phyloP scores from a whole-genome alignment of 2,329 filamentous ascomycete species.

The Mycosphaerella sp. region DNA sequence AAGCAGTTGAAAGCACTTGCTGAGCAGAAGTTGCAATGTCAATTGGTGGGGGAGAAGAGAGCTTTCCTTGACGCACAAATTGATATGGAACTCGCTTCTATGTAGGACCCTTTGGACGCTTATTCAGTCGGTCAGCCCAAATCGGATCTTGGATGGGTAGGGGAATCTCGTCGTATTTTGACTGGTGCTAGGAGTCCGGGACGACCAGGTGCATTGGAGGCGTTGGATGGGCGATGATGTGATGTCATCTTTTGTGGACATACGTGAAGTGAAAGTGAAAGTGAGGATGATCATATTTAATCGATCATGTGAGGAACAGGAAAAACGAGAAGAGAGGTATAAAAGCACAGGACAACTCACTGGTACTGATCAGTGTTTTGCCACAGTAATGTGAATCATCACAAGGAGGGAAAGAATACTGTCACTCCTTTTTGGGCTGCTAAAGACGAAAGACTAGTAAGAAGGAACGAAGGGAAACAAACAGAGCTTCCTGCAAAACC shows the following conservation, averaged over 20 bases:
- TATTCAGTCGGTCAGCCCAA: not conserved
- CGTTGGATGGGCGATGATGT: too few species aligned
- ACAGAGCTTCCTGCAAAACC: too few species aligned
- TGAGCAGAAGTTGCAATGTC: constrained; percentile 87
- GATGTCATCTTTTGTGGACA: too few species aligned
- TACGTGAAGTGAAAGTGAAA: too few species aligned
- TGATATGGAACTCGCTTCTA: constrained; percentile 71
- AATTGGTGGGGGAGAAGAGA: constrained; percentile 76
- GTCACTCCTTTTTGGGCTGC: too few species aligned
- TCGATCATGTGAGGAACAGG: not conserved
- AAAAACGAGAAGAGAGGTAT: not conserved
- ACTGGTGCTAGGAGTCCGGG: not conserved
- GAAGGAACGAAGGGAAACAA: too few species aligned
- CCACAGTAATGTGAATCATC: not conserved
- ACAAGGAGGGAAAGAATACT: too few species aligned
- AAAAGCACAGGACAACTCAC: not conserved
- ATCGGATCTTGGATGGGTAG: not conserved
- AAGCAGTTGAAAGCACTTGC: constrained; percentile 83
- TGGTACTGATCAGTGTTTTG: not conserved
- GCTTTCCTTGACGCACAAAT: constrained; percentile 90
- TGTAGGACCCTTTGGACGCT: constrained; percentile 3
- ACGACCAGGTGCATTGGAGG: not conserved
- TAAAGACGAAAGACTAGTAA: too few species aligned
- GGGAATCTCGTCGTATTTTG: not conserved
- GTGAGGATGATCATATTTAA: not conserved